Conservation (phyloP, 768 basidiomycete species). For the Lactarius pseudohatsudake region DNA sequence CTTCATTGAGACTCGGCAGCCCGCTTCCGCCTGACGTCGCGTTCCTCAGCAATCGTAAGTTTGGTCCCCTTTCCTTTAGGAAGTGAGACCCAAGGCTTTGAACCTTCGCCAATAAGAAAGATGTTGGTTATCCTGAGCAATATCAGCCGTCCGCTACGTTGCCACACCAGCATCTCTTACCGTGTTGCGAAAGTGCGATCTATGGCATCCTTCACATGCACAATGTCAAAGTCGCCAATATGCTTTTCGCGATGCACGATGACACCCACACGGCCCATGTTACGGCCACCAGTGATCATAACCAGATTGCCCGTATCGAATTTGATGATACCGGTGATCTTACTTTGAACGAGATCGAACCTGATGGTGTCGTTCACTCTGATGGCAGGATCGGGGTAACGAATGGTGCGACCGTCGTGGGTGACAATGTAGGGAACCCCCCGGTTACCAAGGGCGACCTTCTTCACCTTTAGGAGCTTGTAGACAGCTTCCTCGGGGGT, state of each 20-base stretch:
- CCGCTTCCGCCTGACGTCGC: constrained; percentile 85
- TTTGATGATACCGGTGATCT: constrained; percentile 89
- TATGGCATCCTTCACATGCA: constrained; percentile 93
- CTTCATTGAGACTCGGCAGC: constrained; percentile 62
- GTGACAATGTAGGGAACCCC: constrained; percentile 97
- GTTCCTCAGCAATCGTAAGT: constrained; percentile 95
- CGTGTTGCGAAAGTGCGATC: constrained; percentile 98
- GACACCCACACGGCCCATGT: constrained; percentile 98
- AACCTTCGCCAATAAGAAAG: constrained; percentile 95
- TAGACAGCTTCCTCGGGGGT: constrained; percentile 94
- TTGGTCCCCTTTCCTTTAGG: constrained; percentile 98
- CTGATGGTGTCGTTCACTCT: constrained; percentile 97
- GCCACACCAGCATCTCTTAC: constrained; percentile 46
- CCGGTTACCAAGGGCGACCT: constrained; percentile 86
- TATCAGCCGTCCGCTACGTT: not conserved
- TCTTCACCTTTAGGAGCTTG: constrained; percentile 94
- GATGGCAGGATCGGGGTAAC: constrained; percentile 96
- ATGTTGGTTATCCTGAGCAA: constrained; percentile 84
- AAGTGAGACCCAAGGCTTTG: constrained; percentile 94
- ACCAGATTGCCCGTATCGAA: constrained; percentile 98
- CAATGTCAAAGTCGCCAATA: constrained; percentile 97
- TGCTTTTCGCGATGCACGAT: constrained; percentile 98
- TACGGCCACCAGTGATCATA: constrained; percentile 98
- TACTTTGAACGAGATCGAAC: constrained; percentile 92
- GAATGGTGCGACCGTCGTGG: constrained; percentile 99